Conservation (phyloP, 2,329 filamentous ascomycete genomes). For the Calonectria crousiana region DNA sequence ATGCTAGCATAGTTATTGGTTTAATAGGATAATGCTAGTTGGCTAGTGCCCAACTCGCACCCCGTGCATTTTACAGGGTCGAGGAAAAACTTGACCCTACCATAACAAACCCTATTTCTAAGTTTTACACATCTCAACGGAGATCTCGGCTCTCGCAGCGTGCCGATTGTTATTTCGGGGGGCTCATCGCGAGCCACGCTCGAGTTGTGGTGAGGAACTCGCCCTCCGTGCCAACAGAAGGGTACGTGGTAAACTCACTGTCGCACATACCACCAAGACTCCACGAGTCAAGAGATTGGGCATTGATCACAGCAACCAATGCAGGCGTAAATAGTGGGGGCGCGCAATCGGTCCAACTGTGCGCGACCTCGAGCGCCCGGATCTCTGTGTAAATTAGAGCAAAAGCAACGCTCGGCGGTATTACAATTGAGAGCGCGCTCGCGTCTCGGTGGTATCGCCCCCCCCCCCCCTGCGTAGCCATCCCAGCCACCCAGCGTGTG, state of each 20-base stretch:
- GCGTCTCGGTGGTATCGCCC: not conserved
- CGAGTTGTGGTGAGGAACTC: not conserved
- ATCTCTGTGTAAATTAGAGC: not conserved
- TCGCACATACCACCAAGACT: conserved; percentile 1
- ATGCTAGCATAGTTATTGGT: not conserved
- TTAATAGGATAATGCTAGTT: not conserved
- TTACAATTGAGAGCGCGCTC: not conserved
- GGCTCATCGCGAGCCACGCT: not conserved
- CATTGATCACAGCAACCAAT: conserved; percentile 4
- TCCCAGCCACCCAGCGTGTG: not conserved
- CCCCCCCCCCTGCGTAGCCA: not conserved
- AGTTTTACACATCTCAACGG: not conserved
- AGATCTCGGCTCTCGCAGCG: not conserved
- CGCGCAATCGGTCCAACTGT: not conserved
- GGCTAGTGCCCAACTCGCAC: not conserved
- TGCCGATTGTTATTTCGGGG: not conserved
- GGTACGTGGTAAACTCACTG: not conserved
- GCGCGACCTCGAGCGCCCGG: not conserved
- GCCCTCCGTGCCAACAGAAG: not conserved
- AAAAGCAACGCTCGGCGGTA: not conserved
- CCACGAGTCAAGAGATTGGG: not conserved
- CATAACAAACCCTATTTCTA: not conserved
- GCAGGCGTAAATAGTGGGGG: conserved; percentile 4
- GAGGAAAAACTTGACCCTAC: not conserved
- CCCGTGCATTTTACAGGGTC: not conserved